These are phyloP conservation scores for Endocarpon pusillum DNA, from an alignment of 495 filamentous ascomycete genomes.

Conservation along the genomic window DNA sequence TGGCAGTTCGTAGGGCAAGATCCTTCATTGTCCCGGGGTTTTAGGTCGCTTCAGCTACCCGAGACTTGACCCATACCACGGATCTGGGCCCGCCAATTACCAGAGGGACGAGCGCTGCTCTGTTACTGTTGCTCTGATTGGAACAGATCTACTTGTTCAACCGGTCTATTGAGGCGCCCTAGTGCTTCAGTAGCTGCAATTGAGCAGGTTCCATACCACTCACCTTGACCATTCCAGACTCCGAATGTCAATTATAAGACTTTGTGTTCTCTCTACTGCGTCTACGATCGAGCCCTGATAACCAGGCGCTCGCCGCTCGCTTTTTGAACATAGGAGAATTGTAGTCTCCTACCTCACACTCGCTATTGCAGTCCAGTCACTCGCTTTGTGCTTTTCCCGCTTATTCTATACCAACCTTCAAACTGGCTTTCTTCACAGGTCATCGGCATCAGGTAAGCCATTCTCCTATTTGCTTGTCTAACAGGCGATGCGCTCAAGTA, in stretches of 20 bases:
- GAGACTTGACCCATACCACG: neutral
- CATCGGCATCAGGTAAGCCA: constrained; percentile 35
- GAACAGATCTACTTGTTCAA: neutral
- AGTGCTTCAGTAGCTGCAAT: neutral
- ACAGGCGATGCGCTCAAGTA: neutral
- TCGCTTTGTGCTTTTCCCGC: constrained; percentile 31
- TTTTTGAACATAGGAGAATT: constrained; percentile 27
- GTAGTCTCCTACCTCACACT: constrained; percentile 19
- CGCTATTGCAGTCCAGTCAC: constrained; percentile 30
- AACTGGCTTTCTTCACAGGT: constrained; percentile 35
- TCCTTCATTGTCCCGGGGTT: constrained; percentile 1
- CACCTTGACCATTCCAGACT: constrained; percentile 1
- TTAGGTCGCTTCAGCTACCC: neutral
- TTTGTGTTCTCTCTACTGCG: constrained; percentile 13
- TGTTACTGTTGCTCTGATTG: no score
- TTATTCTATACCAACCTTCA: constrained; percentile 34
- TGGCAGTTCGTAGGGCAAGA: constrained; percentile 1
- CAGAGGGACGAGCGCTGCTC: no score
- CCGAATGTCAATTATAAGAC: constrained; percentile 24
- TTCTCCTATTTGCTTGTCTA: constrained; percentile 3
- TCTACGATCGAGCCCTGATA: constrained; percentile 16
- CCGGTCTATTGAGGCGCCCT: neutral
- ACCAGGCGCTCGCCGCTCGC: constrained; percentile 26
- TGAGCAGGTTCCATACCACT: neutral
- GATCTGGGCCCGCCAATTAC: neutral